A percentile compares a stretch with the other conserved stretches of the same genome.
Conservation (phyloP, 345 rosid genomes). For the Boechera retrofracta region DNA sequence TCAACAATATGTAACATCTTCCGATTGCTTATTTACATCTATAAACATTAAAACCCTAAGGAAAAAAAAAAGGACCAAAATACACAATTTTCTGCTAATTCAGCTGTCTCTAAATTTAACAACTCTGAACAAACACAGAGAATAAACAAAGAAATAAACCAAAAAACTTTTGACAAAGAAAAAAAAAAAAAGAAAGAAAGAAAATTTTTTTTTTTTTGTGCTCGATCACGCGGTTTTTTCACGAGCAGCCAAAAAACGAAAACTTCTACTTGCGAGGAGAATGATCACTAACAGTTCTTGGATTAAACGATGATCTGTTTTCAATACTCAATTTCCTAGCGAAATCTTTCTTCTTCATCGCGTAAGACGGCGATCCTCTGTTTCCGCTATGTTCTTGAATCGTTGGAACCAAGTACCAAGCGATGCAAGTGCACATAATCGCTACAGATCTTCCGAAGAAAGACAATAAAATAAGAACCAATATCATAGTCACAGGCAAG, state of each 20-base stretch:
- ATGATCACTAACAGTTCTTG: slow-evolving; percentile 34
- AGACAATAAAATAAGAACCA: slow-evolving; percentile 60
- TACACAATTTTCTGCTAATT: slow-evolving; percentile 27
- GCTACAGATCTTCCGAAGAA: slow-evolving; percentile 73
- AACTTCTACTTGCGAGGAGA: slow-evolving; percentile 31
- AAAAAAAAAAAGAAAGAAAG: neutral
- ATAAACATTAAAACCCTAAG: neutral
- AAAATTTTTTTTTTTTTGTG: neutral
- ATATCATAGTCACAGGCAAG: slow-evolving; percentile 52
- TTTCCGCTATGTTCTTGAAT: slow-evolving; percentile 43
- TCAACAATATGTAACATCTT: neutral
- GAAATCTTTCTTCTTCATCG: slow-evolving; percentile 57
- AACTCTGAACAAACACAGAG: slow-evolving; percentile 29
- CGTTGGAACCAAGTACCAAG: slow-evolving; percentile 71
- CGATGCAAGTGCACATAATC: slow-evolving; percentile 59
- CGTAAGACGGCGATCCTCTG: slow-evolving; percentile 22
- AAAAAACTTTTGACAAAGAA: slow-evolving; percentile 1
- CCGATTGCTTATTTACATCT: slow-evolving; percentile 4
- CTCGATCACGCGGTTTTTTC: slow-evolving; percentile 32
- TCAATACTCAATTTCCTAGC: slow-evolving; percentile 51
- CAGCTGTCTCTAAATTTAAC: slow-evolving; percentile 38
- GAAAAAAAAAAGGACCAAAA: neutral
- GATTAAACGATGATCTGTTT: slow-evolving; percentile 44
- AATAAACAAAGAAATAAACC: slow-evolving; percentile 16
- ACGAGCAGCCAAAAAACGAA: slow-evolving; percentile 38